Evolutionary conservation across 345 rosid genomes (phyloP), one percentile per base, ranked within the genome.

Genomic region (Boechera divaricarpa): DNA sequence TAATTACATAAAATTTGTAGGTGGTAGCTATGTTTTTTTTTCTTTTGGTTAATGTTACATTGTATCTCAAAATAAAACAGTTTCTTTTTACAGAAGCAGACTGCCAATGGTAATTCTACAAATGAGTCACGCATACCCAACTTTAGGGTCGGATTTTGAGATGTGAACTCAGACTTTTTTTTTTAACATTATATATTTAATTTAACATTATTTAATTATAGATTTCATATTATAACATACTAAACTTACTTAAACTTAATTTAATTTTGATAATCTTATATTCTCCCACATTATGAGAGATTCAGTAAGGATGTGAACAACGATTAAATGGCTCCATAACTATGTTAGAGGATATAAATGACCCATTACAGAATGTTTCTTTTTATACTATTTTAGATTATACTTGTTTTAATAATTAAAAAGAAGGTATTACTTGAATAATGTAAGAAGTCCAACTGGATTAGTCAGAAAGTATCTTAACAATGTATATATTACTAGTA

Each of bases 371-470:
- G 62, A 63, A 73, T 63, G 33, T 73, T 52, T 63, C 44, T 44
- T 10, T 35, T 6, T 28, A 15, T 52, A 51, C 12, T 61, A 72
- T 72, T 15, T 10, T 15, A n/a, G 5, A 48, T 21, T 5, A 45
- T 58, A 45, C 39, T 53, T 36, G 2, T 24, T 38, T 16, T n/a
- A 41, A 39, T 67, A 24, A 1, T 45, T 45, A 4, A 5, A 24
- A 26, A 24, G 3, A 38, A 10, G 24, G 12, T 31, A 16, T 60
- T 60, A 60, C 32, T 59, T 59, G 28, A n/a, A 61, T 61, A 62
- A 62, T 62, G 12, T 26, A 62, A 12, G 18, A 39, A 75, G 73
- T 67, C 67, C 68, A 75, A 67, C 73, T 31, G 45, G 73, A 29
- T 13, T 68, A 75, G 74, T 75, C 61, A 67, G 54, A 67, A 54